phyloP scores from a whole-genome alignment of 2,329 filamentous ascomycete genomes.

The Cladosporium sp. region DNA sequence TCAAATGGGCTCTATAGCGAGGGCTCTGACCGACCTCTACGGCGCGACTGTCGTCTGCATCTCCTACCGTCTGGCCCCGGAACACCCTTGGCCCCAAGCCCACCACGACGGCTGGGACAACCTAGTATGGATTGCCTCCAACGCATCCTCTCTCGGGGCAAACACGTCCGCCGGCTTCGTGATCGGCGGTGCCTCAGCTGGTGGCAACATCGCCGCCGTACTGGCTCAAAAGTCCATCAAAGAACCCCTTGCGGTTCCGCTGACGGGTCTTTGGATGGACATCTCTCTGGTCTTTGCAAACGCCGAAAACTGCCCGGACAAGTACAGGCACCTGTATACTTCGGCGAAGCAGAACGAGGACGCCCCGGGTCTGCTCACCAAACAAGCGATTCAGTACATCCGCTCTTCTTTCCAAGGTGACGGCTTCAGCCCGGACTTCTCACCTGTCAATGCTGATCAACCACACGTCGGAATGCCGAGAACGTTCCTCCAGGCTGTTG shows the following conservation, averaged over 20 bases:
- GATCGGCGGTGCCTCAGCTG: conserved; percentile 48
- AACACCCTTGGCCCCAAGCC: conserved; percentile 53
- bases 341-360: conserved; percentile 40
- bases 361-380: conserved; percentile 32
- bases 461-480: conserved; percentile 38
- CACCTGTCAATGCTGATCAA: conserved; percentile 28
- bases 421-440: conserved; percentile 3
- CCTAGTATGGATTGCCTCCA: conserved; percentile 41
- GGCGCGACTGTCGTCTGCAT: not conserved
- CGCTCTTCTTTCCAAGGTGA: conserved; percentile 32
- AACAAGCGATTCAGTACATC: conserved; percentile 16
- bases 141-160: conserved; percentile 38
- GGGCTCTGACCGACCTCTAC: conserved; percentile 12
- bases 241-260: conserved; percentile 37
- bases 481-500: conserved; percentile 49
- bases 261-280: conserved; percentile 46
- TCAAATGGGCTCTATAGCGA: conserved; percentile 16
- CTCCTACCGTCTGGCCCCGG: conserved; percentile 54
- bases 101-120: conserved; percentile 50
- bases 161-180: conserved; percentile 45
- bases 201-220: conserved; percentile 39
- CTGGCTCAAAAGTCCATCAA: conserved; percentile 39
- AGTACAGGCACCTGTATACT: conserved; percentile 38
- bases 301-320: conserved; percentile 31
- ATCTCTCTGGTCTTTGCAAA: conserved; percentile 36